A percentile compares a stretch with the other conserved stretches of the same genome.
phyloP scores from a whole-genome alignment of 2,329 filamentous ascomycete genomes.

The Hypoxylon sp. region DNA sequence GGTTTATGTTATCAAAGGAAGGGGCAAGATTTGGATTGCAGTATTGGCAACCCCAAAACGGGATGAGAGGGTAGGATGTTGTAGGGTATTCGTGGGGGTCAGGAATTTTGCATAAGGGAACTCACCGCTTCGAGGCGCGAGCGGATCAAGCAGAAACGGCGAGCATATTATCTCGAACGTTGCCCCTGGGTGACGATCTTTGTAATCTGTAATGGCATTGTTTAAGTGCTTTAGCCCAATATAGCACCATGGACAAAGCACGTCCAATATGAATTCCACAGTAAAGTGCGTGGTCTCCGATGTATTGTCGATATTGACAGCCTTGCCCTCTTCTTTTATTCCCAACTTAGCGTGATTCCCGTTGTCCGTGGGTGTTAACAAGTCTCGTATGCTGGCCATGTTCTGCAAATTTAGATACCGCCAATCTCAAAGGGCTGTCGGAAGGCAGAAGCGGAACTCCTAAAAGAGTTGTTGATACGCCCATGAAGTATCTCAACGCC shows the following conservation, averaged over 20 bases:
- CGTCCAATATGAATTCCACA: slow-evolving; percentile 66
- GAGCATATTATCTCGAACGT: slow-evolving; percentile 64
- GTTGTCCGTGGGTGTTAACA: slow-evolving; percentile 49
- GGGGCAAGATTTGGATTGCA: background rate
- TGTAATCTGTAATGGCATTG: slow-evolving; percentile 61
- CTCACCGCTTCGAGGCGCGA: slow-evolving; percentile 53
- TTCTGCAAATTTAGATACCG: slow-evolving; percentile 1
- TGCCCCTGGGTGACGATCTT: slow-evolving; percentile 58
- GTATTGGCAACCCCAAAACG: slow-evolving; percentile 18
- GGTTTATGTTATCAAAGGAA: background rate
- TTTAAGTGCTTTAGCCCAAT: slow-evolving; percentile 64
- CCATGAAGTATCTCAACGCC: background rate
- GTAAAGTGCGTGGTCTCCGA: slow-evolving; percentile 52
- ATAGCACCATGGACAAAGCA: slow-evolving; percentile 68
- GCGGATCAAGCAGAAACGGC: slow-evolving; percentile 61
- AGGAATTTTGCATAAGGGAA: slow-evolving; percentile 6
- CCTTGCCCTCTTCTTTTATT: slow-evolving; percentile 11
- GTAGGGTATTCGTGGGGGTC: background rate
- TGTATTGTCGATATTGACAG: background rate
- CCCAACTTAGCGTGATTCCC: slow-evolving; percentile 8
- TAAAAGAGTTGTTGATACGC: slow-evolving; percentile 36
- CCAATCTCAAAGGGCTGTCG: background rate
- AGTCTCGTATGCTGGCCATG: slow-evolving; percentile 52
- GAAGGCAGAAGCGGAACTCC: slow-evolving; percentile 20
- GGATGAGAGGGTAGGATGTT: background rate